Base-by-base conservation (phyloP, 441 rosid genomes). In the Mallotus repandus region DNA sequence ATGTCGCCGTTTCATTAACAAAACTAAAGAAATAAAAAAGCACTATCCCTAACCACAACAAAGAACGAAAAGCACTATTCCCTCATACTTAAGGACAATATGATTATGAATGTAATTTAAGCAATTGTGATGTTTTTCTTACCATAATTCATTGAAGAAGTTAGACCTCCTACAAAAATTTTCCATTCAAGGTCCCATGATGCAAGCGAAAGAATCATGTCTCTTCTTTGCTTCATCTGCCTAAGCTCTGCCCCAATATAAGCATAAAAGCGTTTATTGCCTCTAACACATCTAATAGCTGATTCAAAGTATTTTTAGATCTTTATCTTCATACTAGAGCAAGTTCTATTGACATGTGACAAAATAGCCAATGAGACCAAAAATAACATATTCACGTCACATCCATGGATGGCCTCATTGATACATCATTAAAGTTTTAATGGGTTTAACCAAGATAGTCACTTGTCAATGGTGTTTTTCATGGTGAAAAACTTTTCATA, bases 141-240 rank as follows among this genome's bases (percentile, higher is more conserved):
- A 89, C 94, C 91, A 54, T 90, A 89, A 77, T 88, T 87, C 58
- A 88, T 14, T 15, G 79, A 70, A 60, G 76, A 67, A 66, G 86
- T 89, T 62, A 89, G 83, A 69, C 94, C 91, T 10, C 89, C 89
- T 0, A 89, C 86, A 75, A 89, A 89, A 69, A 89, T 69, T 76
- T 77, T 87, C 58, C 87, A 69, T 58, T 76, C 83, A 50, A 69
- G 73, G 54, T 70, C 73, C 68, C 49, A 46, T 61, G 68, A 52
- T 18, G 50, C 18, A 43, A 70, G 52, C 62, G 76, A 80, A 68
- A 73, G 83, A 72, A 71, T 64, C 9, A 48, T 12, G 49, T 68
- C 73, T 70, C 45, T 68, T 81, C 74, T 79, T 35, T 59, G 78
- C 60, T 78, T 85, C 43, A 45, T 46, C 74, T 68, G 80, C 80